Evolutionary conservation across 176 grass and related monocot genomes (phyloP).

Genomic region (Ensete ventricosum): DNA sequence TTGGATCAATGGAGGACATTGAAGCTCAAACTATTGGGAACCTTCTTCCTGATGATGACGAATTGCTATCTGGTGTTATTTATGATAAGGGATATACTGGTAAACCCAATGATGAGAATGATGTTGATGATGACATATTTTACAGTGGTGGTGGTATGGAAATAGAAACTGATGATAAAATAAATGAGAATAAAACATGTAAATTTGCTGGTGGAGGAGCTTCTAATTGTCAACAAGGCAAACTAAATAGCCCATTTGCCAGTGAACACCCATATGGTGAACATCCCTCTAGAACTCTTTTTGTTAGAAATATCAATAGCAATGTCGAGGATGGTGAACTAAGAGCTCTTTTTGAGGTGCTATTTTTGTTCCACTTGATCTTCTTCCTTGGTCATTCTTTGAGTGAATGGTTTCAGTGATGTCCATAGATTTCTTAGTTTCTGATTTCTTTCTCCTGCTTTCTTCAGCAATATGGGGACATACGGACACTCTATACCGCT

Average conservation of each 20-base stretch:
- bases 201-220: conserved; percentile 28
- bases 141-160: conserved; percentile 78
- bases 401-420: neutral
- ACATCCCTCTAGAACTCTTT: conserved; percentile 90
- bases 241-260: conserved; percentile 42
- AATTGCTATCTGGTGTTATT: conserved; percentile 69
- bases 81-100: conserved; percentile 42
- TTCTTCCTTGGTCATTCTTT: neutral
- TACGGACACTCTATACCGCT: conserved; percentile 68
- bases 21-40: conserved; percentile 84
- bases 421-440: neutral
- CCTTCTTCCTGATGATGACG: conserved; percentile 85
- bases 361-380: conserved; percentile 5
- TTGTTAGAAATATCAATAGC: conserved; percentile 91
- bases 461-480: conserved; percentile 71
- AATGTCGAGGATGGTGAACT: conserved; percentile 82
- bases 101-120: conserved; percentile 43
- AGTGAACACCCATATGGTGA: conserved; percentile 68
- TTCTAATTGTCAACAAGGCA: conserved; percentile 25
- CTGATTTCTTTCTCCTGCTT: neutral
- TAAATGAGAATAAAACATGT: conserved; percentile 29
- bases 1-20: conserved; percentile 59
- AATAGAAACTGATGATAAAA: conserved; percentile 61
- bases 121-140: conserved; percentile 90
- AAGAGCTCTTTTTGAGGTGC: conserved; percentile 62